Conservation (phyloP, 352 stramenopile species). For the Saprolegnia diclina region DNA sequence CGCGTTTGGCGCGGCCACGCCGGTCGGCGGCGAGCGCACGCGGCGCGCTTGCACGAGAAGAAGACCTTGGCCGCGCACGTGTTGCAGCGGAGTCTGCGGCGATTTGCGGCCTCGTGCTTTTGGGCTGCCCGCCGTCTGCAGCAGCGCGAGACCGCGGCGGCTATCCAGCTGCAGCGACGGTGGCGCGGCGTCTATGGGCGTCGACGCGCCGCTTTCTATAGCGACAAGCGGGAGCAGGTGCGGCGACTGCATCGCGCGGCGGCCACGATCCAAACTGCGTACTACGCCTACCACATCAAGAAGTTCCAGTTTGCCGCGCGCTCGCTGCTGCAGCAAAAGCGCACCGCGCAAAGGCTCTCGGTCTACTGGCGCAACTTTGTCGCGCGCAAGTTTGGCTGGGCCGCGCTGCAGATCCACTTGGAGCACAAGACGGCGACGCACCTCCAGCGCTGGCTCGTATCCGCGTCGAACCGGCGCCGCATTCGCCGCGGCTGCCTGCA, state of each 20-base stretch:
- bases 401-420: constrained; percentile 35
- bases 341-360: constrained; percentile 37
- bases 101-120: constrained; percentile 28
- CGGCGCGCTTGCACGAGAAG: background rate
- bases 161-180: constrained; percentile 29
- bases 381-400: constrained; percentile 62
- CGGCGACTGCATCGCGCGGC: constrained; percentile 34
- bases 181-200: constrained; percentile 34
- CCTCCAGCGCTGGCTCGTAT: constrained; percentile 33
- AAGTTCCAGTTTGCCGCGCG: constrained; percentile 30
- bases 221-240: constrained; percentile 9
- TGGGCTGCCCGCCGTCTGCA: constrained; percentile 25
- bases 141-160: background rate
- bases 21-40: constrained; percentile 26
- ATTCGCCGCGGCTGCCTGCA: background rate
- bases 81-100: constrained; percentile 32
- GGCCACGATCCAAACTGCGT: constrained; percentile 39
- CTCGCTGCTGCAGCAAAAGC: constrained; percentile 19
- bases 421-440: constrained; percentile 20
- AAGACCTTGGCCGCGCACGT: constrained; percentile 24
- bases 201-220: background rate
- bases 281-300: constrained; percentile 30
- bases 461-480: background rate
- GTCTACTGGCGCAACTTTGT: constrained; percentile 53
- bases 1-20: constrained; percentile 36